Percentiles rank a stretch among this genome's conserved stretches.
Conservation (phyloP, 176 grass and related monocot genomes). For the Bonia amplexicaulis region DNA sequence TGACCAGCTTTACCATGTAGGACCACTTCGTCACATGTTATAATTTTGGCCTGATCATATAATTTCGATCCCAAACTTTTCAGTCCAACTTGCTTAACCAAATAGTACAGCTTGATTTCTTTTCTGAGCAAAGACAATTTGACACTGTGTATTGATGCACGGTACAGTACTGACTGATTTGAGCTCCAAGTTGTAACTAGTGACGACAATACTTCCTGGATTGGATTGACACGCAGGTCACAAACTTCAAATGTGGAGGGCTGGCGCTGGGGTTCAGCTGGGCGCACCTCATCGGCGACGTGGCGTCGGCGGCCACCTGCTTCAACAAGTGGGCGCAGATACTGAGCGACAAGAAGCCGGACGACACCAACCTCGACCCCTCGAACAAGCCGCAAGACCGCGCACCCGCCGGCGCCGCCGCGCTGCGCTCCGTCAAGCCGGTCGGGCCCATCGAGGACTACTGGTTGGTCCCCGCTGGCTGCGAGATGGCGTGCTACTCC, state of each 20-base stretch:
- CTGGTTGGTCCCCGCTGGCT: constrained; percentile 49
- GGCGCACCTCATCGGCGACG: constrained; percentile 88
- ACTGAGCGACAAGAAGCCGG: constrained; percentile 39
- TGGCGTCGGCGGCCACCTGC: constrained; percentile 49
- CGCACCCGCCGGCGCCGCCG: background rate
- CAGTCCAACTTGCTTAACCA: background rate
- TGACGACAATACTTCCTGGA: background rate
- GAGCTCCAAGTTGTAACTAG: background rate
- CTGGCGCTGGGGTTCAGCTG: constrained; percentile 89
- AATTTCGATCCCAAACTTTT: background rate
- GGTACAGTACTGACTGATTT: background rate
- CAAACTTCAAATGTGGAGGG: constrained; percentile 77
- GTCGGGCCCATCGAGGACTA: constrained; percentile 57
- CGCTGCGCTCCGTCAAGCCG: constrained; percentile 56
- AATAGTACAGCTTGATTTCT: background rate
- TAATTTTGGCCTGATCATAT: background rate
- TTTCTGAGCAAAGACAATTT: background rate
- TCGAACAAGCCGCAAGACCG: constrained; percentile 14
- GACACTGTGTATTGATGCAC: background rate
- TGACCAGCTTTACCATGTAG: background rate
- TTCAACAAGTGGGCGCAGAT: constrained; percentile 80
- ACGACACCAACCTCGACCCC: background rate
- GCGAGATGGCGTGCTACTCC: constrained; percentile 67
- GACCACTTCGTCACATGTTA: background rate
- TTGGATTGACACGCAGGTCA: constrained; percentile 40